Conservation (phyloP, 139 green algal genomes). For the Micractinium sp. region DNA sequence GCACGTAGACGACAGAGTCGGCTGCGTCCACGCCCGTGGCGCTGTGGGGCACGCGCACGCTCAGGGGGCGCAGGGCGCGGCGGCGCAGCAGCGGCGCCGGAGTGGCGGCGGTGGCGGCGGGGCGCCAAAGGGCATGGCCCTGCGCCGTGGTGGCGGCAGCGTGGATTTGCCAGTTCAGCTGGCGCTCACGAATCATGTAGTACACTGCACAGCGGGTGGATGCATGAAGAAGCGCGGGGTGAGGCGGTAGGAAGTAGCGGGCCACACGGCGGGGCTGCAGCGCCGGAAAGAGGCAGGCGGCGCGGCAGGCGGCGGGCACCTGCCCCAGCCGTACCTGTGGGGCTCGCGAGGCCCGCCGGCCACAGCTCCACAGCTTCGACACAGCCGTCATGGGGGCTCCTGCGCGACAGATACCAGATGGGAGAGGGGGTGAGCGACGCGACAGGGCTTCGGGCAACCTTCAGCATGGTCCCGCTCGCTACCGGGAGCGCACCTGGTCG, state of each 20-base stretch:
- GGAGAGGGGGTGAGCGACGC: too few relatives aligned
- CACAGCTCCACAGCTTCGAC: conserved; percentile 4
- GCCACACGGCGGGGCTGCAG: too few relatives aligned
- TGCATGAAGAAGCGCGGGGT: too few relatives aligned
- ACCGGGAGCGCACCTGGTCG: not conserved
- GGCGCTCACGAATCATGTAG: conserved; percentile 10
- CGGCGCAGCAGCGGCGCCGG: conserved; percentile 1
- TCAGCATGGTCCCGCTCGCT: too few relatives aligned
- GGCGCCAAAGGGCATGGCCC: not conserved
- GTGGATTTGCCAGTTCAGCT: conserved; percentile 17
- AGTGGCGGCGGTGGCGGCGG: not conserved
- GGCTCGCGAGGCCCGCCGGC: conserved; percentile 5
- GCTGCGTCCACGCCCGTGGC: not conserved
- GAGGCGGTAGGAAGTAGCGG: not conserved
- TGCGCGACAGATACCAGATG: not conserved
- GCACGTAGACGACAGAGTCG: not conserved
- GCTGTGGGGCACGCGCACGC: not conserved
- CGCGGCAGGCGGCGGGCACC: not conserved
- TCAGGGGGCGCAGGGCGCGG: not conserved
- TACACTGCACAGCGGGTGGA: conserved; percentile 1
- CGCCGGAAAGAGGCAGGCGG: not conserved
- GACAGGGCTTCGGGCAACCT: too few relatives aligned
- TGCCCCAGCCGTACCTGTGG: not conserved
- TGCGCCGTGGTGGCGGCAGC: not conserved
- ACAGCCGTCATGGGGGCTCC: not conserved